Base-by-base conservation (phyloP, 169 alveolate species). In the Plasmodium malariae region DNA sequence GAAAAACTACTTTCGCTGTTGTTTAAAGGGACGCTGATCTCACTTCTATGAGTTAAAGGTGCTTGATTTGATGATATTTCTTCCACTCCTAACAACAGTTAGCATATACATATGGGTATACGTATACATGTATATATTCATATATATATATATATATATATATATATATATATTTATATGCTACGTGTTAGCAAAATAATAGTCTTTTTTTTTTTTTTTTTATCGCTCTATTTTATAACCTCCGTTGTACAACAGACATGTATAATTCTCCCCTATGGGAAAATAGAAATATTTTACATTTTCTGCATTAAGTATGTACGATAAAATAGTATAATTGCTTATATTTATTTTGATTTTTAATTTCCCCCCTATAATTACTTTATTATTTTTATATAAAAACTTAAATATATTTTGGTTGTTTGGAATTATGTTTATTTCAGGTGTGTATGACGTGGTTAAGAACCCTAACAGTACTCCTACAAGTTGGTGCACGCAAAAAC, bases 281-380 rank as follows among this genome's bases (percentile, higher is more conserved):
- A 89, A 94, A 69, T 92, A 80, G 51, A 65, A 90, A 51, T 89
- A 74, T 19, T 74, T 51, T 21, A 86, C 93, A 43, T 71, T 73
- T 34, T 87, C 70, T n/a, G 95, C 72, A 21, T 76, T 34, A 55
- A 80, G 89, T 14, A 78, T 74, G 63, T 89, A 51, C 0, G 96
- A 92, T 28, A 92, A 88, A 24, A 92, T 57, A 2, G 96, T 68
- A 17, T 83, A 59, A 73, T 94, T 94, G 32, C 65, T 88, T 36
- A 94, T 36, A 4, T 69, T 60, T 24, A 94, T 26, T 32, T 57
- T 49, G 17, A 91, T 67, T 34, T 76, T 60, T 36, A 94, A 87
- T 24, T 74, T 76, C n/a, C 92, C 91, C 4, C 96, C 96, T n/a
- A 94, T 92, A 30, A 92, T 55, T 21, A 94, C 26, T 12, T 63